phyloP scores from a whole-genome alignment of 441 rosid species.

The Arabidopsis hybrid region DNA sequence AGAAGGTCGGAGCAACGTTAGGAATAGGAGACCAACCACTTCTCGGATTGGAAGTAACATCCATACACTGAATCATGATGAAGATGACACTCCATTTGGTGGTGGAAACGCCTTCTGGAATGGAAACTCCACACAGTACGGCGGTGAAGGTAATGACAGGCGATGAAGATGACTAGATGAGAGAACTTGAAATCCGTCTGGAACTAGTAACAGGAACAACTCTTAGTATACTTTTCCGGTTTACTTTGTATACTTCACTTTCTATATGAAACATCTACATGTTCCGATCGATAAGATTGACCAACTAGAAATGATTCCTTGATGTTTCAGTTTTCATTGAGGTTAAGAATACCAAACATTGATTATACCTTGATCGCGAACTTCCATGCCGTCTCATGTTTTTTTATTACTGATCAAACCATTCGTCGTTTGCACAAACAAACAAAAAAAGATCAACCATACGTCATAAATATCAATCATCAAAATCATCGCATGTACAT shows the following conservation, averaged over 20 bases:
- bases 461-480: no score
- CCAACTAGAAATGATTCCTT: no score
- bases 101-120: slow-evolving; percentile 86
- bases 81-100: slow-evolving; percentile 59
- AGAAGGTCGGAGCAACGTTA: slow-evolving; percentile 48
- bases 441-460: no score
- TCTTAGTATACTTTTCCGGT: neutral
- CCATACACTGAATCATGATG: slow-evolving; percentile 75
- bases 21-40: slow-evolving; percentile 52
- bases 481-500: no score
- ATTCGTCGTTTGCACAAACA: no score
- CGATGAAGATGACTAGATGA: slow-evolving; percentile 30
- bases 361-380: no score
- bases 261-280: neutral
- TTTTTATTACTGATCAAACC: no score
- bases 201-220: neutral
- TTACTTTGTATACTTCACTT: neutral
- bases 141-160: slow-evolving; percentile 48
- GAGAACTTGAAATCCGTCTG: neutral
- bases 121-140: slow-evolving; percentile 89
- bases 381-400: no score
- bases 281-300: neutral
- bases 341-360: no score
- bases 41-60: slow-evolving; percentile 73
- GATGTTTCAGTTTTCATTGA: no score